Evolutionary conservation across 352 stramenopile species (phyloP), one percentile per base, ranked within the genome.

Genomic region (Phytophthora pseudosyringae): DNA sequence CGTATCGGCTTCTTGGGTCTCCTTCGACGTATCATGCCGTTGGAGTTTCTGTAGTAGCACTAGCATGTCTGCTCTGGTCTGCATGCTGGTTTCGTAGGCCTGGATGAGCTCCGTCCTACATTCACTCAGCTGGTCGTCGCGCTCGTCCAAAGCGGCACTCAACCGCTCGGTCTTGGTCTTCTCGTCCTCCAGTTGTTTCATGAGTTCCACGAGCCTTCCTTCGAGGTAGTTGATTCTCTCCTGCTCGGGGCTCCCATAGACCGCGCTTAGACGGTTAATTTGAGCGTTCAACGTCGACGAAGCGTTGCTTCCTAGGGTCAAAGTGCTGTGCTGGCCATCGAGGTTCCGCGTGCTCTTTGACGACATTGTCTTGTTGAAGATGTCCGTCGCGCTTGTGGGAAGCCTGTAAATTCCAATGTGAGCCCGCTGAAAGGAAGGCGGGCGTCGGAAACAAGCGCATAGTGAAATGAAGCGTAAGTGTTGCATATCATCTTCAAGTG

Each of bases 21-120:
- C 40, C 25, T 33, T 18, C 41, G 29, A 9, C 3, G 31, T 9
- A 12, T 32, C 41, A 15, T 12, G 13, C 21, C 13, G 21, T 32
- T 59, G 51, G 18, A 50, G 11, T 5, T 41, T 59, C 33, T 59
- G 38, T 5, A 59, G 40, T 29, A 59, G 11, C 18, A 50, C 51
- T 40, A 59, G 31, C 51, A 59, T 59, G 38, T 59, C 51, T 36
- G 38, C 51, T 13, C 51, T 59, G 38, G 28, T 59, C n/a, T 50
- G 51, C 38, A 59, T 59, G 51, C 51, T 59, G 38, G 51, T 49
- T 39, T 50, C 18, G 51, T 59, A 59, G 2, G 51, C 36, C 13
- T 32, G 51, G 28, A 59, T 59, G 1, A 59, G 51, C 40, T 59
- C 51, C 3, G 25, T 29, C 33, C 51, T 59, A 39, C 51, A 33